Percentiles rank a stretch among this genome's conserved stretches.
phyloP scores from a whole-genome alignment of 257 asterid genomes.

The Solanum lignicaule region DNA sequence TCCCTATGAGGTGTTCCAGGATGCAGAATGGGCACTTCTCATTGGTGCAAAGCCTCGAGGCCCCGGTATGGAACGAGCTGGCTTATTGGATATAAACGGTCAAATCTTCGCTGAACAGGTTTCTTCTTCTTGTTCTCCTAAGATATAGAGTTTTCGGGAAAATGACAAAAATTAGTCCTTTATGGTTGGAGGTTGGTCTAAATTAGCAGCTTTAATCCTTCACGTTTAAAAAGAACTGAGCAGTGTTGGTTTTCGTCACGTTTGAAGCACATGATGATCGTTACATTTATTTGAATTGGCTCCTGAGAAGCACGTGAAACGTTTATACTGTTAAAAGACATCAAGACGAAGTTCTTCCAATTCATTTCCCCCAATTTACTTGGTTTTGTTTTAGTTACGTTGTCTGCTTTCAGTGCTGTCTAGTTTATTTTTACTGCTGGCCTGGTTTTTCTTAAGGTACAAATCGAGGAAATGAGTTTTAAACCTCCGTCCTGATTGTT shows the following conservation, averaged over 20 bases:
- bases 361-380: background rate
- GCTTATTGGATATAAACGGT: slow-evolving; percentile 80
- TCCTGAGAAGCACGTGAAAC: background rate
- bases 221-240: background rate
- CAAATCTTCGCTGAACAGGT: slow-evolving; percentile 92
- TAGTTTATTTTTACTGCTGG: background rate
- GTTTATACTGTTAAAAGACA: background rate
- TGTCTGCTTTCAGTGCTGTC: background rate
- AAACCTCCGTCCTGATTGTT: background rate
- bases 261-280: background rate
- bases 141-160: background rate
- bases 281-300: background rate
- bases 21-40: slow-evolving; percentile 96
- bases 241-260: background rate
- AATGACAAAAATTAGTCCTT: background rate
- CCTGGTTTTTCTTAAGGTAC: background rate
- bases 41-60: slow-evolving; percentile 99
- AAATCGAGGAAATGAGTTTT: background rate
- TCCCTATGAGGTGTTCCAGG: slow-evolving; percentile 89
- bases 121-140: background rate
- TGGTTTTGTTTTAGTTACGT: background rate
- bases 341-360: background rate
- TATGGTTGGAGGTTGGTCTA: background rate
- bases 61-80: slow-evolving; percentile 96
- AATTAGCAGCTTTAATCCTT: background rate